Base-by-base conservation (phyloP, 768 basidiomycete species). In the Leucosporidium creatinivorum region DNA sequence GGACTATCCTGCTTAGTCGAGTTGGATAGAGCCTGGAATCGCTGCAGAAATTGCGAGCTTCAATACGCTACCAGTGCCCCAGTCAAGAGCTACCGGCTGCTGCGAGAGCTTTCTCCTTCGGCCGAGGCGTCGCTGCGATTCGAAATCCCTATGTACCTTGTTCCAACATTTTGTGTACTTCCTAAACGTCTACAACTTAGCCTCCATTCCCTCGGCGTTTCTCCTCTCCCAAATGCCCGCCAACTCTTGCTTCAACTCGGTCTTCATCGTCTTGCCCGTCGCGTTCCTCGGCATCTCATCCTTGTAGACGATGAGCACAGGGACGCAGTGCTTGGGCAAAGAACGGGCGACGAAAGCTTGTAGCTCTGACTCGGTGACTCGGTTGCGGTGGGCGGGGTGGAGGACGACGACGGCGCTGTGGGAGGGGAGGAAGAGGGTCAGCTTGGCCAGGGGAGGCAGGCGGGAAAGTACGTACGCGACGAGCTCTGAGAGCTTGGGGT, bases 251-350 rank as follows among this genome's bases (percentile, higher is more conserved):
- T 61, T 67, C 6, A 74, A 26, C 28, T 65, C 62, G 18, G 33
- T 61, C 62, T 75, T 75, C n/a, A 74, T 19, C 30, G 72, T 62
- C 58, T 75, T 75, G 17, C 74, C 74, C 56, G 69, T 73, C 50
- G 73, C 67, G 52, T 74, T 74, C 50, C 66, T 51, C 30, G 64
- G 61, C 61, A 67, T 23, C 4, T 61, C 52, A 9, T 61, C 58
- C 7, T 50, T 54, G 60, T 73, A 56, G 21, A 75, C 13, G 63
- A 75, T 36, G 28, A 74, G 30, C 0, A 73, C 69, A 0, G 75
- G 75, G 19, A 70, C 51, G 30, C 59, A 62, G 49, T 74, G 73
- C 28, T 51, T 57, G 19, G 73, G 73, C 2, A 75, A 47, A 4
- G 44, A 39, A 17, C 63, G 54, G 4, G 62, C 65, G 62, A 55